These are phyloP conservation scores for Penicillium cinerascens DNA, from an alignment of 495 filamentous ascomycete genomes.

Conservation along the genomic window DNA sequence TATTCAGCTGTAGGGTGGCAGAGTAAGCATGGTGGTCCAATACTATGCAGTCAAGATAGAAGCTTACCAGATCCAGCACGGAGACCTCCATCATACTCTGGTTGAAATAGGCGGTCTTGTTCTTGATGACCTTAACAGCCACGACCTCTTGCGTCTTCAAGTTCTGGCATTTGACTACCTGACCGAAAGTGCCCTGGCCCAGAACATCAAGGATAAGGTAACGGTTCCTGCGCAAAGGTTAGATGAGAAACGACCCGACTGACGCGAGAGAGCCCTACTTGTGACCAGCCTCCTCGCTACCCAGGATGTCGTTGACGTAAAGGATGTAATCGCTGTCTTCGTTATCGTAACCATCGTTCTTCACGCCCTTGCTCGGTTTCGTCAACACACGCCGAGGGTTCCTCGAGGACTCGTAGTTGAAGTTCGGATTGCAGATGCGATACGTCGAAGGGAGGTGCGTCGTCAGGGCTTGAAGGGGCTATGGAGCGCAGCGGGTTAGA, in stretches of 20 bases:
- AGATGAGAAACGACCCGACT: background rate
- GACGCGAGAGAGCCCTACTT: conserved; percentile 57
- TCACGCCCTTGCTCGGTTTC: conserved; percentile 98
- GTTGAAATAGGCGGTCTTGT: conserved; percentile 98
- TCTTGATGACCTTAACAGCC: conserved; percentile 99
- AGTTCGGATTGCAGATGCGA: conserved; percentile 94
- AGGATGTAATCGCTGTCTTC: conserved; percentile 99
- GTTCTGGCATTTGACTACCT: conserved; percentile 99
- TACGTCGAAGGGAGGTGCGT: conserved; percentile 92
- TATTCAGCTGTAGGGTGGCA: conserved; percentile 68
- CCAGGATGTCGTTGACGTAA: conserved; percentile 98
- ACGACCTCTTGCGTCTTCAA: conserved; percentile 97
- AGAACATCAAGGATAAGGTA: conserved; percentile 98
- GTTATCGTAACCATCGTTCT: conserved; percentile 99
- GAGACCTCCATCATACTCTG: conserved; percentile 99
- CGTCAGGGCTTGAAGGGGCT: conserved; percentile 96
- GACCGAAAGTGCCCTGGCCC: conserved; percentile 98
- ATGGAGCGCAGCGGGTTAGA: conserved; percentile 13
- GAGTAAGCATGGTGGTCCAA: conserved; percentile 21
- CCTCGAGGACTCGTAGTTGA: conserved; percentile 99
- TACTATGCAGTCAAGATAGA: background rate
- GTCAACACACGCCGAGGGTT: conserved; percentile 95
- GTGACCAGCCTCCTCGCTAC: conserved; percentile 95
- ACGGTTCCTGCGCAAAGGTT: conserved; percentile 65
- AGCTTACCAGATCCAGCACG: conserved; percentile 84